These are phyloP conservation scores for Rosa rugosa DNA, from an alignment of 306 rosid genomes.

Conservation along the genomic window DNA sequence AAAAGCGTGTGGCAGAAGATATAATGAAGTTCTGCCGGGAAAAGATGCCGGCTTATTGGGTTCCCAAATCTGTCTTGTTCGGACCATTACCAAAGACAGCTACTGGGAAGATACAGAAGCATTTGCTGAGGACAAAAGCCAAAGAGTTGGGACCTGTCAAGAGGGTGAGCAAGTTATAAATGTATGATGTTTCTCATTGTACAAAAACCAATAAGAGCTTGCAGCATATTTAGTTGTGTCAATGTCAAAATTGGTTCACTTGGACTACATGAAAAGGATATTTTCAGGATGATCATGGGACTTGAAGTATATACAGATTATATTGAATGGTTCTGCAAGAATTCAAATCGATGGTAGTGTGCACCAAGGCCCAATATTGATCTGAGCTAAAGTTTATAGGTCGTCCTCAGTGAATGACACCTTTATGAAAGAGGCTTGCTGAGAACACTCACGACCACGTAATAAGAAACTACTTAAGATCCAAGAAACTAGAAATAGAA, in stretches of 20 bases:
- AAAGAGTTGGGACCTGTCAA: conserved; percentile 67
- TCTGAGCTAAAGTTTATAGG: neutral
- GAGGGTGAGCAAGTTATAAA: conserved; percentile 41
- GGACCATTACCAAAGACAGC: conserved; percentile 76
- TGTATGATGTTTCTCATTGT: neutral
- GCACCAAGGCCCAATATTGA: neutral
- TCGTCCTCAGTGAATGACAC: too few species aligned
- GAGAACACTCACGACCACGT: too few species aligned
- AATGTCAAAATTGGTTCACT: neutral
- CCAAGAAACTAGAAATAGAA: too few species aligned
- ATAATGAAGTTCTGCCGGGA: conserved; percentile 72
- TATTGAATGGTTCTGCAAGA: neutral
- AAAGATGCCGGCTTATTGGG: conserved; percentile 85
- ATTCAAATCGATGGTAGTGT: neutral
- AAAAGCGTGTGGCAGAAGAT: conserved; percentile 52
- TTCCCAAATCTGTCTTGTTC: conserved; percentile 68
- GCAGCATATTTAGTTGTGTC: neutral
- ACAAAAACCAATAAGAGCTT: neutral
- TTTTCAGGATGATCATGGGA: too few species aligned
- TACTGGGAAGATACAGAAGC: conserved; percentile 81
- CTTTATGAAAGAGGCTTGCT: too few species aligned
- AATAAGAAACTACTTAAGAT: too few species aligned
- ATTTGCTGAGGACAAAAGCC: conserved; percentile 71
- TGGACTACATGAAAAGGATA: neutral
- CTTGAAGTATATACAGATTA: neutral